Percentiles rank a stretch among this genome's conserved stretches.
phyloP scores from a whole-genome alignment of 1,284 basidiomycete species.

The Dichomitus squalens region DNA sequence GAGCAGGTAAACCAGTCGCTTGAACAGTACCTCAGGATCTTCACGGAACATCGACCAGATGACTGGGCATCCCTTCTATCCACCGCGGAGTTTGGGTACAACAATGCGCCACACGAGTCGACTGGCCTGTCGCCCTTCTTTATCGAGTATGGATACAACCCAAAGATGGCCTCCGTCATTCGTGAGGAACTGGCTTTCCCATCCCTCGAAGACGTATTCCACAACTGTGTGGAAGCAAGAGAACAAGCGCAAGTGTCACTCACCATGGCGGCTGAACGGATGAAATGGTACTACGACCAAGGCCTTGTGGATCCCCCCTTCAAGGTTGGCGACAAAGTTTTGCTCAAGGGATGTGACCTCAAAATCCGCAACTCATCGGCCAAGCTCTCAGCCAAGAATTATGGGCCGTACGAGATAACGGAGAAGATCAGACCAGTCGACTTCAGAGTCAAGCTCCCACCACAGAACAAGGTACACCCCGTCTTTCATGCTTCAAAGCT shows the following conservation, averaged over 20 bases:
- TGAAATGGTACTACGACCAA: not conserved
- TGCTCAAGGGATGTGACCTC: not conserved
- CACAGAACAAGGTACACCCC: not conserved
- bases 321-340: not conserved
- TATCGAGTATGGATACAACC: not conserved
- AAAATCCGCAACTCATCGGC: not conserved
- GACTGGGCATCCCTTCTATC: conserved; percentile 1
- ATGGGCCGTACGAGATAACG: not conserved
- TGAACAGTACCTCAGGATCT: conserved; percentile 25
- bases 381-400: not conserved
- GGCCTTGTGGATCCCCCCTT: not conserved
- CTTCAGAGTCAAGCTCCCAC: not conserved
- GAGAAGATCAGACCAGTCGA: not conserved
- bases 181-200: too few relatives aligned
- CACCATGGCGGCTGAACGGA: not conserved
- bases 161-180: too few relatives aligned
- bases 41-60: conserved; percentile 6
- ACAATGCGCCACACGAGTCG: not conserved
- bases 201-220: not conserved
- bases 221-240: not conserved
- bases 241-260: not conserved
- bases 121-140: not conserved
- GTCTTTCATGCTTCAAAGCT: not conserved
- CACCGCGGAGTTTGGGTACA: not conserved
- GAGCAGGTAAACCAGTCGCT: conserved; percentile 35